phyloP scores from a whole-genome alignment of 2,329 filamentous ascomycete genomes.

The Aspergillus floridensis region DNA sequence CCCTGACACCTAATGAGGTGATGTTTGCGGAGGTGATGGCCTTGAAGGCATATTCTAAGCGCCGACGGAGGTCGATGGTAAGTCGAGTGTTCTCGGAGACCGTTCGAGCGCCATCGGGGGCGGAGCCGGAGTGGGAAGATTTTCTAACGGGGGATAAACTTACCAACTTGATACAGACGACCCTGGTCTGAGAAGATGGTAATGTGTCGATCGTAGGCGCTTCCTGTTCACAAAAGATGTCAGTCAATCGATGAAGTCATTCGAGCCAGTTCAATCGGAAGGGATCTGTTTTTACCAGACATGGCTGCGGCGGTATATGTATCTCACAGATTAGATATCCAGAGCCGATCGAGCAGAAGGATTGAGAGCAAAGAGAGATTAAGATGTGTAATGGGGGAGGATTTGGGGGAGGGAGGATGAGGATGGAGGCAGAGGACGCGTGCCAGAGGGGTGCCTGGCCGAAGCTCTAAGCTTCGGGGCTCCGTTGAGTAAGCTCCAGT shows the following conservation, averaged over 20 bases:
- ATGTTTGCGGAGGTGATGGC: slow-evolving; percentile 99
- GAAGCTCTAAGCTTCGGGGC: slow-evolving; percentile 33
- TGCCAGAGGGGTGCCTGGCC: slow-evolving; percentile 37
- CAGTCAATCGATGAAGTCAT: slow-evolving; percentile 32
- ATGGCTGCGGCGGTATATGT: slow-evolving; percentile 32
- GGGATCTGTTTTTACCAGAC: slow-evolving; percentile 40
- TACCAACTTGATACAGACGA: slow-evolving; percentile 98
- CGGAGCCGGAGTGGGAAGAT: slow-evolving; percentile 14
- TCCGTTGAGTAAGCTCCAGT: slow-evolving; percentile 29
- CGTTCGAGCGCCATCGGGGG: slow-evolving; percentile 10
- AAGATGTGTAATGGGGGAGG: slow-evolving; percentile 14
- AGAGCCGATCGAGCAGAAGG: slow-evolving; percentile 7
- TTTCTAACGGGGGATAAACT: slow-evolving; percentile 13
- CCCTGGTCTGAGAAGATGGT: slow-evolving; percentile 99
- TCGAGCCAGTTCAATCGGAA: slow-evolving; percentile 15
- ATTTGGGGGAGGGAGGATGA: slow-evolving; percentile 22
- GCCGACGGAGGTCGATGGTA: slow-evolving; percentile 25
- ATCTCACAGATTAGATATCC: slow-evolving; percentile 12
- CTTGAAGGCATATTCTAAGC: slow-evolving; percentile 98
- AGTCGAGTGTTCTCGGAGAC: slow-evolving; percentile 9
- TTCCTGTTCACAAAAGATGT: slow-evolving; percentile 54
- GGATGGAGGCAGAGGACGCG: slow-evolving; percentile 30
- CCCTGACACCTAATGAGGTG: slow-evolving; percentile 91
- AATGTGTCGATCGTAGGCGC: slow-evolving; percentile 96
- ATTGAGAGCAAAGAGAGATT: slow-evolving; percentile 5